Percentiles rank a stretch among this genome's conserved stretches.
These are phyloP conservation scores for Phytophthora sansomeana DNA, from an alignment of 352 stramenopile species.

Conservation along the genomic window DNA sequence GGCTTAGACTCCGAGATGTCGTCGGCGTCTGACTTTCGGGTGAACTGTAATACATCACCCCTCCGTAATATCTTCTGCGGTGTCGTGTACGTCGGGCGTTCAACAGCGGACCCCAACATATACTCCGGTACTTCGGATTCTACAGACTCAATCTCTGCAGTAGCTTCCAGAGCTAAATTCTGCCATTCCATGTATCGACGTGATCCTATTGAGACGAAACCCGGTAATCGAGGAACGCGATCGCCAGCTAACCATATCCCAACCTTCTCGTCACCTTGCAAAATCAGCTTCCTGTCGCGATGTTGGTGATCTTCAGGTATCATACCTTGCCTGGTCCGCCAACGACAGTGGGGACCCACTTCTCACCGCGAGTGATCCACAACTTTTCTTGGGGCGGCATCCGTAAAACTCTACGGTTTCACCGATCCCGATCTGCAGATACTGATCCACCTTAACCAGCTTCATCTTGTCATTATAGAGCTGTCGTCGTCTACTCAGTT, in stretches of 20 bases:
- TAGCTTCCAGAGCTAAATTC: slow-evolving; percentile 14
- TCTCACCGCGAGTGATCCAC: slow-evolving; percentile 8
- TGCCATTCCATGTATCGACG: slow-evolving; percentile 22
- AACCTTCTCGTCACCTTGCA: slow-evolving; percentile 1
- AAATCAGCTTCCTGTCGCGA: neutral
- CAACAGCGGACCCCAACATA: neutral
- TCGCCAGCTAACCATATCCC: slow-evolving; percentile 15
- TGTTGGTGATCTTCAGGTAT: slow-evolving; percentile 20
- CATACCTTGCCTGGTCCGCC: neutral
- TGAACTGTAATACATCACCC: no score
- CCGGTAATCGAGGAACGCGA: slow-evolving; percentile 1
- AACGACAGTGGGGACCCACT: slow-evolving; percentile 8
- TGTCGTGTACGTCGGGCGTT: neutral
- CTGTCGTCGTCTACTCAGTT: slow-evolving; percentile 1
- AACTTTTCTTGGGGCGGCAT: slow-evolving; percentile 6
- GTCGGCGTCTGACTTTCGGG: no score
- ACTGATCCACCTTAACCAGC: neutral
- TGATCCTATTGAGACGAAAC: slow-evolving; percentile 19
- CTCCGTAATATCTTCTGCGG: no score
- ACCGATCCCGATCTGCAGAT: neutral
- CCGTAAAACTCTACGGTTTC: neutral
- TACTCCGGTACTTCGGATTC: neutral
- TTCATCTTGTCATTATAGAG: slow-evolving; percentile 1
- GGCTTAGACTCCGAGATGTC: neutral
- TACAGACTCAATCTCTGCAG: neutral